Conservation (phyloP, 2,329 filamentous ascomycete genomes). For the Emericellopsis atlantica region DNA sequence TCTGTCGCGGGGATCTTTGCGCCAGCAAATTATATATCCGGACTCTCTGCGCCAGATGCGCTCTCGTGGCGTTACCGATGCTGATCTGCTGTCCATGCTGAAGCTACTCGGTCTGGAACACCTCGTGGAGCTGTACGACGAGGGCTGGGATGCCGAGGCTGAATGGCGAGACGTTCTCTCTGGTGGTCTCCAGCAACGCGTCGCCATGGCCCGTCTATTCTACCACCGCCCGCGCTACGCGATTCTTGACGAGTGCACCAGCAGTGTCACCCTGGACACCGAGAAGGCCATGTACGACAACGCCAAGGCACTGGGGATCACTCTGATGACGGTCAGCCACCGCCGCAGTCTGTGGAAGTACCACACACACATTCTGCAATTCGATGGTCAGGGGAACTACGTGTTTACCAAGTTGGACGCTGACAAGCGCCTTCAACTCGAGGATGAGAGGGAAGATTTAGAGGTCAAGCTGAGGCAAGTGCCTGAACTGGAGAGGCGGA, state of each 20-base stretch:
- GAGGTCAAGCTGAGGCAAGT: slow-evolving; percentile 76
- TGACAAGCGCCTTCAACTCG: slow-evolving; percentile 68
- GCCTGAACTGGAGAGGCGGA: slow-evolving; percentile 74
- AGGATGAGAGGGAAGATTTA: slow-evolving; percentile 94
- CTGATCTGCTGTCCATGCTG: slow-evolving; percentile 66
- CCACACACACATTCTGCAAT: slow-evolving; percentile 87
- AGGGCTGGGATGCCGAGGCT: slow-evolving; percentile 84
- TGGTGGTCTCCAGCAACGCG: slow-evolving; percentile 84
- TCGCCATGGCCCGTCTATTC: slow-evolving; percentile 91
- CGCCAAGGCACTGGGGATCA: slow-evolving; percentile 82
- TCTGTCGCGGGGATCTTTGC: slow-evolving; percentile 78
- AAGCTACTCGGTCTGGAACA: slow-evolving; percentile 70
- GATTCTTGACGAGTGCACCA: slow-evolving; percentile 95
- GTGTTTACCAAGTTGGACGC: slow-evolving; percentile 86
- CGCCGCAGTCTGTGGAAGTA: slow-evolving; percentile 91
- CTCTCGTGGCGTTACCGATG: slow-evolving; percentile 68
- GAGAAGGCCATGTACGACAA: slow-evolving; percentile 97
- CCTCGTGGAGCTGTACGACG: slow-evolving; percentile 62
- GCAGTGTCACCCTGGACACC: slow-evolving; percentile 85
- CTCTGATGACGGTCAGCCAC: slow-evolving; percentile 93
- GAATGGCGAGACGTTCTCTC: slow-evolving; percentile 95
- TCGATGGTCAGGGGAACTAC: slow-evolving; percentile 86
- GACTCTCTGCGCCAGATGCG: slow-evolving; percentile 83
- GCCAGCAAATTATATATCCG: slow-evolving; percentile 94
- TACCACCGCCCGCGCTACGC: slow-evolving; percentile 90